A percentile compares a stretch with the other conserved stretches of the same genome.
phyloP scores from a whole-genome alignment of 2,329 filamentous ascomycete species.

The Calonectria honghensis region DNA sequence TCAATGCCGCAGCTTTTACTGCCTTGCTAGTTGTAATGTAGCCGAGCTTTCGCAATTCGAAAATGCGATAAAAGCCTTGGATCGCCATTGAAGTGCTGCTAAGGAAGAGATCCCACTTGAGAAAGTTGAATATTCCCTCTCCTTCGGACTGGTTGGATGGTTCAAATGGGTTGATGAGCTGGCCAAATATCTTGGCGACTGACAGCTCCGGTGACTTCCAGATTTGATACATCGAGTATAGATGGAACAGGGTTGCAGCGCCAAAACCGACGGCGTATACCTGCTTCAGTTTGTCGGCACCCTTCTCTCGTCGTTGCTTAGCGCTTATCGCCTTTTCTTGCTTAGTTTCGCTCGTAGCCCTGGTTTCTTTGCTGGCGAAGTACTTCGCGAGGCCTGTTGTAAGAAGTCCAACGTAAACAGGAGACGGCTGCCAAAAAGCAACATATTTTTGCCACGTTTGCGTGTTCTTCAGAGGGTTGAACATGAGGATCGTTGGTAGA shows the following conservation, averaged over 20 bases:
- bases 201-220: conserved; percentile 8
- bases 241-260: background rate
- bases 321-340: background rate
- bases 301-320: background rate
- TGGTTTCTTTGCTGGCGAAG: background rate
- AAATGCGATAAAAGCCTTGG: background rate
- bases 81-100: background rate
- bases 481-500: conserved; percentile 6
- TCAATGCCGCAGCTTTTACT: background rate
- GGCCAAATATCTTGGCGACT: conserved; percentile 3
- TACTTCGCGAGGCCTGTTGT: background rate
- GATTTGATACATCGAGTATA: conserved; percentile 13
- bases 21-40: conserved; percentile 2
- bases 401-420: background rate
- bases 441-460: conserved; percentile 5
- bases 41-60: conserved; percentile 15
- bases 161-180: conserved; percentile 13
- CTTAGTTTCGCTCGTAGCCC: background rate
- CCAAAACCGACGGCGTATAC: conserved; percentile 4
- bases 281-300: background rate
- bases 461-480: conserved; percentile 4
- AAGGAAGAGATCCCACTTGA: conserved; percentile 12
- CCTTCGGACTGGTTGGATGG: background rate
- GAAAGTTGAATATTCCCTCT: conserved; percentile 8
- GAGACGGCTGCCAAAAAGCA: background rate